Evolutionary conservation across 2,329 filamentous ascomycete genomes (phyloP).

Genomic region (Monosporascus cannonballus): DNA sequence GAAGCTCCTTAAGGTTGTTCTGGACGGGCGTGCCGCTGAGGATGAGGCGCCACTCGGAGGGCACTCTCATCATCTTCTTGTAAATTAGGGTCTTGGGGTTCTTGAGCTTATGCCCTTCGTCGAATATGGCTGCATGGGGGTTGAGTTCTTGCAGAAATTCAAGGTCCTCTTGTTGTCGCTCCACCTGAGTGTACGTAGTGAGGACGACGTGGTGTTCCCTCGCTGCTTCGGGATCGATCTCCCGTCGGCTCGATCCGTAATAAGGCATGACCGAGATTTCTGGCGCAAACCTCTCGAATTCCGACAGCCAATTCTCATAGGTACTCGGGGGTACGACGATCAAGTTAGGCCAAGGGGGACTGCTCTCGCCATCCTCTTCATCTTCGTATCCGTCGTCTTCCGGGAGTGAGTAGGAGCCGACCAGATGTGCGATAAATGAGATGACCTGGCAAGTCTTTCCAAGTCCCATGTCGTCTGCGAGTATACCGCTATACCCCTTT

Average conservation of each 20-base stretch:
- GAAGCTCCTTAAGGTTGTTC: slow-evolving; percentile 90
- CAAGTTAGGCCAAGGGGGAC: slow-evolving; percentile 63
- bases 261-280: slow-evolving; percentile 67
- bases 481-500: slow-evolving; percentile 75
- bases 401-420: slow-evolving; percentile 48
- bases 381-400: slow-evolving; percentile 12
- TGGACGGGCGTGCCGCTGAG: slow-evolving; percentile 88
- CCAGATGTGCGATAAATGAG: slow-evolving; percentile 78
- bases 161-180: slow-evolving; percentile 41
- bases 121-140: slow-evolving; percentile 64
- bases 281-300: slow-evolving; percentile 84
- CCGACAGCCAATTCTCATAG: slow-evolving; percentile 89
- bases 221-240: slow-evolving; percentile 58
- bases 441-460: slow-evolving; percentile 98
- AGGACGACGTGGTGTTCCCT: slow-evolving; percentile 58
- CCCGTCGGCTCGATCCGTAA: slow-evolving; percentile 52
- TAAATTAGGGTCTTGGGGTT: slow-evolving; percentile 81
- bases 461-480: slow-evolving; percentile 95
- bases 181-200: slow-evolving; percentile 55
- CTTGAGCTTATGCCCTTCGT: slow-evolving; percentile 91
- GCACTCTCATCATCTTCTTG: slow-evolving; percentile 69
- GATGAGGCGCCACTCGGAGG: slow-evolving; percentile 76
- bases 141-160: slow-evolving; percentile 41
- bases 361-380: slow-evolving; percentile 14
- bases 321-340: slow-evolving; percentile 91